Conservation (phyloP, 805 yeast species). For the Saturnispora dispora region DNA sequence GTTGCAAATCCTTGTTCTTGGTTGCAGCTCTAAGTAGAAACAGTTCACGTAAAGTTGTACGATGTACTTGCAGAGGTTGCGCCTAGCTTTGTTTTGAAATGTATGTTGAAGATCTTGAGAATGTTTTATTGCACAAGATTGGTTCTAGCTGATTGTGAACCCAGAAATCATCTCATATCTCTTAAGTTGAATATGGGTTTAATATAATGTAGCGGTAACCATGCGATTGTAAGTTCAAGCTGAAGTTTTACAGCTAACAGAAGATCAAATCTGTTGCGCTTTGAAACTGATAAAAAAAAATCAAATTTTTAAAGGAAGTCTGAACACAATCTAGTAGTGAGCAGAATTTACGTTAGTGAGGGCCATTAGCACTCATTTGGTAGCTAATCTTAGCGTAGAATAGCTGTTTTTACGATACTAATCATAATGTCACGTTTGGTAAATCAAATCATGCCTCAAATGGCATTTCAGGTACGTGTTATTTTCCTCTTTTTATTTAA, state of each 20-base stretch:
- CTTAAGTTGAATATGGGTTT: too few species aligned
- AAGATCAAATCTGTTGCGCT: not conserved
- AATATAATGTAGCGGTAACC: too few species aligned
- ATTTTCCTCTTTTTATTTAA: not conserved
- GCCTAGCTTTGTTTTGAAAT: too few species aligned
- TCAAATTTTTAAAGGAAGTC: not conserved
- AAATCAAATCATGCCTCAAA: not conserved
- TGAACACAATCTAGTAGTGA: not conserved
- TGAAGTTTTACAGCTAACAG: not conserved
- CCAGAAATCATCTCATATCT: too few species aligned
- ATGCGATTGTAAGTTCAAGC: too few species aligned
- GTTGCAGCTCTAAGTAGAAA: too few species aligned
- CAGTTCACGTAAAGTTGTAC: too few species aligned
- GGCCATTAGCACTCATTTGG: not conserved
- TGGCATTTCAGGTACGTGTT: not conserved
- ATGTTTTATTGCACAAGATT: too few species aligned
- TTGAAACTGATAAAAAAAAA: not conserved
- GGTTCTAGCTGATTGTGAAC: too few species aligned
- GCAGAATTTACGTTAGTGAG: not conserved
- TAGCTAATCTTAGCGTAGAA: not conserved
- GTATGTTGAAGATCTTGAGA: too few species aligned
- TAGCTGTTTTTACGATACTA: not conserved
- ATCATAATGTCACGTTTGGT: not conserved
- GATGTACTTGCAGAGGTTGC: too few species aligned
- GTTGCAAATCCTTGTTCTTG: too few species aligned